These are phyloP conservation scores for Camellia lanceoleosa DNA, from an alignment of 148 eudicot genomes.

Conservation along the genomic window DNA sequence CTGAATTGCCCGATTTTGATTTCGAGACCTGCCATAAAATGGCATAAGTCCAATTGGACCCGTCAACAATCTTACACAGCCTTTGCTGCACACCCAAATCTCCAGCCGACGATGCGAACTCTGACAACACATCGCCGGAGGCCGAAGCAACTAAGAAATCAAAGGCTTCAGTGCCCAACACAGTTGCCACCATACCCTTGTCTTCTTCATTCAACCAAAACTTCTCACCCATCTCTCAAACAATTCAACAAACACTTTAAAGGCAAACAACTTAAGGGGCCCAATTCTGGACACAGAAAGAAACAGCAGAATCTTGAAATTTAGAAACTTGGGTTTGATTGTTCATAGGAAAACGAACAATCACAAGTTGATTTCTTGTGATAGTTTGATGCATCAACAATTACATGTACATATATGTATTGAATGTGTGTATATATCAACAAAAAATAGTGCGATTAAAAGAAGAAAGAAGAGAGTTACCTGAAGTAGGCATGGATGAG, in stretches of 20 bases:
- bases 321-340: conserved; percentile 9
- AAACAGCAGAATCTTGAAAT: conserved; percentile 7
- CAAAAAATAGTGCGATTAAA: too few species aligned
- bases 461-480: too few species aligned
- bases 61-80: conserved; percentile 57
- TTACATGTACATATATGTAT: not conserved
- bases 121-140: conserved; percentile 44
- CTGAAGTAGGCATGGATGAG: too few species aligned
- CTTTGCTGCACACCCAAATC: conserved; percentile 64
- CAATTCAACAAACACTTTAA: conserved; percentile 1
- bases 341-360: not conserved
- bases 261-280: not conserved
- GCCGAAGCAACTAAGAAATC: conserved; percentile 59
- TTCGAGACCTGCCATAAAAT: conserved; percentile 81
- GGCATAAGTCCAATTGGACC: conserved; percentile 76
- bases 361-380: not conserved
- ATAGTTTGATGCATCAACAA: not conserved
- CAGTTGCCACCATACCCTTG: conserved; percentile 49
- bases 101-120: conserved; percentile 46
- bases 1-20: conserved; percentile 65
- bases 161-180: conserved; percentile 64
- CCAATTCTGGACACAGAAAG: not conserved
- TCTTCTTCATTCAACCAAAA: conserved; percentile 61
- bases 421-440: not conserved
- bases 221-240: conserved; percentile 50